Evolutionary conservation across 768 basidiomycete species (phyloP).

Genomic region (Cystobasidium onofrii): DNA sequence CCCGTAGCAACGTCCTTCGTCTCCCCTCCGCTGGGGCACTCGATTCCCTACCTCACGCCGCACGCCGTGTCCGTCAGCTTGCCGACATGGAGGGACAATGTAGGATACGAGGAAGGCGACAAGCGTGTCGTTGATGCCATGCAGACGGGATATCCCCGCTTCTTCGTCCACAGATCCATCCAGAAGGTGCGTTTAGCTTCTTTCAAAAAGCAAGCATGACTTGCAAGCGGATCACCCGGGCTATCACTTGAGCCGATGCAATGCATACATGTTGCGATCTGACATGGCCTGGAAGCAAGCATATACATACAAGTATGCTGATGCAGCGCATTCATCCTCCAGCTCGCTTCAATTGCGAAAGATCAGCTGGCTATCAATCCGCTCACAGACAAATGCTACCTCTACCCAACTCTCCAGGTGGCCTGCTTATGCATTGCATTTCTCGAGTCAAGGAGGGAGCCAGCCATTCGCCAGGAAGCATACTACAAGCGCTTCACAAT

Average conservation of each 20-base stretch:
- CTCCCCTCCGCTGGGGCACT: conserved; percentile 35
- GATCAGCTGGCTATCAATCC: conserved; percentile 50
- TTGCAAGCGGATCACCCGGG: not conserved
- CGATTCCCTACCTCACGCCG: conserved; percentile 47
- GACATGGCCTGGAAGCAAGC: not conserved
- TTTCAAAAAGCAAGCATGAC: no score
- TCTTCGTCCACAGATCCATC: conserved; percentile 81
- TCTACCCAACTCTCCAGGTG: conserved; percentile 64
- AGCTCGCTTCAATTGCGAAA: conserved; percentile 72
- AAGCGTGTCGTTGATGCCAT: conserved; percentile 67
- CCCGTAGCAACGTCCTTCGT: conserved; percentile 3
- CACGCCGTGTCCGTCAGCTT: conserved; percentile 94
- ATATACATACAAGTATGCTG: not conserved
- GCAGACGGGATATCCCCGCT: conserved; percentile 86
- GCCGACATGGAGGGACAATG: conserved; percentile 82
- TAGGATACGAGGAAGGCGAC: conserved; percentile 84
- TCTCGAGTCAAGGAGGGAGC: conserved; percentile 53
- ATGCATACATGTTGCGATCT: no score
- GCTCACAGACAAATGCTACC: conserved; percentile 61
- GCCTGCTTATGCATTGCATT: conserved; percentile 71
- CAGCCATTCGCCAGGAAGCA: conserved; percentile 55
- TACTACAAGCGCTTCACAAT: conserved; percentile 32
- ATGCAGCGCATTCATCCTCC: conserved; percentile 1
- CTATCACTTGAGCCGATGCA: not conserved
- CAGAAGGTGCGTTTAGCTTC: conserved; percentile 57